Percentiles rank a stretch among this genome's conserved stretches.
Conservation (phyloP, 768 basidiomycete species). For the Rhizopogon roseolus region DNA sequence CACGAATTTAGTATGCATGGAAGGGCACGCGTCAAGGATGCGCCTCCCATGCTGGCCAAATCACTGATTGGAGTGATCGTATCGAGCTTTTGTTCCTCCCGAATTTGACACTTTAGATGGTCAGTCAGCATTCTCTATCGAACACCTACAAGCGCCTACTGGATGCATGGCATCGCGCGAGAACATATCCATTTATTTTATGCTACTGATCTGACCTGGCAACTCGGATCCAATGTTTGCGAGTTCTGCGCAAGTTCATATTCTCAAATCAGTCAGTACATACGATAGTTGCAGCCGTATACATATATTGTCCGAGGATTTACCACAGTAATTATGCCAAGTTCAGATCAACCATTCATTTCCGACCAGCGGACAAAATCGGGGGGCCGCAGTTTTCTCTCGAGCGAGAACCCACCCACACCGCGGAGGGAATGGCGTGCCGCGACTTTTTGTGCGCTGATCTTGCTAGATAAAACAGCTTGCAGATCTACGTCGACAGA, state of each 20-base stretch:
- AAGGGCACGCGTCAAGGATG: background rate
- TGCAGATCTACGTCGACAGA: no score
- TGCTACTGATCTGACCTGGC: background rate
- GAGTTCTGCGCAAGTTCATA: background rate
- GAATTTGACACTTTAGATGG: background rate
- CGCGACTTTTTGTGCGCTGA: background rate
- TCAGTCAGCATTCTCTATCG: background rate
- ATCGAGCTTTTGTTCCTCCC: background rate
- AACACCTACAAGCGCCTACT: background rate
- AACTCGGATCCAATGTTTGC: background rate
- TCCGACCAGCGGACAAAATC: background rate
- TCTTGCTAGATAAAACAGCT: no score
- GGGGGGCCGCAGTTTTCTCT: background rate
- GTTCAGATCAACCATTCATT: slow-evolving; percentile 1
- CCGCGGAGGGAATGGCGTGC: background rate
- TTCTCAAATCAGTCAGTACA: no score
- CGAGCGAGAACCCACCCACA: no score
- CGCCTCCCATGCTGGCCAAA: background rate
- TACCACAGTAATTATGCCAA: background rate
- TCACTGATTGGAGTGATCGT: background rate
- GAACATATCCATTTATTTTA: background rate
- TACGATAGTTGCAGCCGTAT: no score
- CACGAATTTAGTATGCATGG: background rate
- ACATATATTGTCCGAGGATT: background rate
- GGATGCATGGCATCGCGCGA: no score